Base-by-base conservation (phyloP, 2,329 filamentous ascomycete species). In the Hawksworthiomyces lignivorus region DNA sequence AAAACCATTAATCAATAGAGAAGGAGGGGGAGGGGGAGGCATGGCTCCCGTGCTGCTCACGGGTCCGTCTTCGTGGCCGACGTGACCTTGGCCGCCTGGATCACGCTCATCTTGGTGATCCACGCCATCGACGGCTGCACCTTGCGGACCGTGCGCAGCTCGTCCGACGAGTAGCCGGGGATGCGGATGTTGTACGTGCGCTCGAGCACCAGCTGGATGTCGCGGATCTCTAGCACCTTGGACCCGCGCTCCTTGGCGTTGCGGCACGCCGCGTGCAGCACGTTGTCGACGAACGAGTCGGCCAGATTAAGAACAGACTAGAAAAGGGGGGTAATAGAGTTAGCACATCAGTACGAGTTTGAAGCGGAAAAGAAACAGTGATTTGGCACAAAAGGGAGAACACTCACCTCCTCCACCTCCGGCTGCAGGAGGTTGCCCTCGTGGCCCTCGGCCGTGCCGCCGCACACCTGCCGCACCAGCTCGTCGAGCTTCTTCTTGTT, bases 401-500 rank as follows among this genome's bases (percentile, higher is more conserved):
- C 12, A 40, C 72, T 61, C 73, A 94, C 89, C 73, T 97, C 90
- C 75, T 98, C 92, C 37, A 95, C 90, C 53, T 97, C 92, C 1
- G 92, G 87, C 21, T 87, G 87, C 50, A 97, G 67, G 28, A 82
- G 76, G 57, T 90, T 87, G 47, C 80, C 80, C 50, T 86, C 83
- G 36, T 78, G 74, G n/a, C 76, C 71, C 48, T 86, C 82, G 1
- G 78, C 75, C 20, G 79, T 81, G 9, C 83, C 84, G 41, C 89
- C 89, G 27, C 87, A 94, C 45, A 97, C 88, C 63, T 97, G 90
- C 38, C 89, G 80, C 8, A 97, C 89, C 28, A 98, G 73, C 59
- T 96, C 90, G 56, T 98, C 89, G 30, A 98, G 73, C 67, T 95
- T 97, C 68, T 94, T 94, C 76, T 96, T 96, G 67, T 84, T 94